Base-by-base conservation (phyloP, 345 rosid species). In the Citrus reticulata region DNA sequence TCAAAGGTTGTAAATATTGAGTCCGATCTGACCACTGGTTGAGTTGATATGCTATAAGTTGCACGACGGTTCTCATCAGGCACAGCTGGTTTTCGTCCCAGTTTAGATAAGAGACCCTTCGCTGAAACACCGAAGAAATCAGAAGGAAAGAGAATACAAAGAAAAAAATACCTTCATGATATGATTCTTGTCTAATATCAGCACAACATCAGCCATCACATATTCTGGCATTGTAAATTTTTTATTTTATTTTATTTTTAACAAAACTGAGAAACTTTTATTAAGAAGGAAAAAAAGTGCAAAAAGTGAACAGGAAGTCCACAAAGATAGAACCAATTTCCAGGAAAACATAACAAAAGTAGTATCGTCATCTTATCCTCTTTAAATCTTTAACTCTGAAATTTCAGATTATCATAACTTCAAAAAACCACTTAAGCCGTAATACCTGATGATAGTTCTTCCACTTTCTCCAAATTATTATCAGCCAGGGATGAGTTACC, bases 1-100 rank as follows among this genome's bases (percentile, higher is more conserved):
- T 93, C 97, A 40, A 92, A 93, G 42, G 98, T 92, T 64, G 97
- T 83, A 89, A 93, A 90, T 80, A 91, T 86, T n/a, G 95, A 89
- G 40, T 90, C 96, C 24, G 88, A 80, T 82, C 83, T 77, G 35
- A 79, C 84, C 17, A 65, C 70, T 19, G 86, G 90, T 79, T 85
- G 93, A 81, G 80, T 84, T 63, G 85, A 83, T 67, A 76, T 78
- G 77, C 83, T 88, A 80, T 89, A 93, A 20, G 95, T 92, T 4
- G 87, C 88, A 51, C 95, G 93, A 20, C 79, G 87, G 54, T 91
- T 91, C 66, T 92, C 98, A 74, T 93, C 98, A 78, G 77, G 69
- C 77, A 83, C 70, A 32, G 79, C 55, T n/a, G 83, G 58, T 79
- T 82, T 93, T 85, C 87, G 85, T 73, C 90, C 94, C 71, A 81